Base-by-base conservation (phyloP, 352 stramenopile genomes). In the Elongisporangium undulatum region DNA sequence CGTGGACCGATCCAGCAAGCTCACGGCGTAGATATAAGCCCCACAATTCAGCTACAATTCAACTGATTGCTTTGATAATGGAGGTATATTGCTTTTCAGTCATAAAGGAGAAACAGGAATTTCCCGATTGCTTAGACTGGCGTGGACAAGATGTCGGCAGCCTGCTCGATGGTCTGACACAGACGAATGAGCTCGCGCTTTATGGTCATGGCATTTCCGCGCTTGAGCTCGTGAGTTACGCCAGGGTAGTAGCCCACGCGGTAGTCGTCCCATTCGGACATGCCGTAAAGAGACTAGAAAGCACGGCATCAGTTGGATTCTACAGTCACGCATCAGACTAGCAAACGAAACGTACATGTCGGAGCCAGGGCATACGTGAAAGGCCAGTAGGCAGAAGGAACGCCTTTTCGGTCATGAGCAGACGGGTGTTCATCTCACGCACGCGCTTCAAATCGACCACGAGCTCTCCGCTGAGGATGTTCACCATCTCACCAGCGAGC, bases 251-350 rank as follows among this genome's bases (percentile, higher is more conserved):
- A 78, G 54, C 79, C 76, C 15, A 91, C 78, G 22, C 82, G 81
- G 57, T 87, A 94, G 67, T 94, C 85, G 57, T 94, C 79, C 72
- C 79, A 92, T 53, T 90, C 79, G 20, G 82, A 92, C 66, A 92
- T 89, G n/a, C 83, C 85, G 41, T 92, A 92, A 19, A 94, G 51
- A 9, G 82, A 68, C 83, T 90, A 54, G 34, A 22, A 16, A 56
- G 10, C 3, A 53, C 13, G 49, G 8, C 16, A 20, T 60, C n/a
- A 19, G 41, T 26, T 10, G 39, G 17, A 20, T 4, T 56, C 16
- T 39, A 4, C 41, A 55, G 9, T 24, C 53, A 53, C 21, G 49
- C 22, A 55, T 45, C 6, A 41, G 5, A 38, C 19, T 22, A 55
- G 3, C 55, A 41, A 13, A 21, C 8, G n/a, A 38, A 10, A 85